Evolutionary conservation across 2,329 filamentous ascomycete genomes (phyloP).

Genomic region (Microcera coccophila): DNA sequence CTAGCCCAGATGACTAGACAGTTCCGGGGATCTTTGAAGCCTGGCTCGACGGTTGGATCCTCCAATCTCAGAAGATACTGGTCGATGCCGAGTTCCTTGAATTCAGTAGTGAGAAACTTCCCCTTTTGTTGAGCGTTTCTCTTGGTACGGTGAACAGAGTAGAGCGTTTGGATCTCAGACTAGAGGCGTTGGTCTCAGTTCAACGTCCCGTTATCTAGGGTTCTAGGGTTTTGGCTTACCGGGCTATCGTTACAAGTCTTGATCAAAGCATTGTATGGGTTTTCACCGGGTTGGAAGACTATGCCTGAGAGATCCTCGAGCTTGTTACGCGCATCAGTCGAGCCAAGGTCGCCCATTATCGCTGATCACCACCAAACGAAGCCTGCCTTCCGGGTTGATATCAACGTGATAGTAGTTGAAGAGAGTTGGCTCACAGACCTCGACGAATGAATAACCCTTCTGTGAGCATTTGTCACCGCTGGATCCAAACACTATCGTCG

Average conservation of each 20-base stretch:
- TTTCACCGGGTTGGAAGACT: constrained; percentile 51
- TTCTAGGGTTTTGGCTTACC: constrained; percentile 43
- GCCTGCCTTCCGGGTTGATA: too few relatives aligned
- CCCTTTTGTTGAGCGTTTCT: constrained; percentile 73
- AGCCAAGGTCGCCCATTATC: constrained; percentile 17
- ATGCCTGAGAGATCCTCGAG: constrained; percentile 54
- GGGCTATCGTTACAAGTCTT: constrained; percentile 61
- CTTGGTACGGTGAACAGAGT: constrained; percentile 67
- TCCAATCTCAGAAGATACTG: constrained; percentile 68
- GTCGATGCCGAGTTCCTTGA: constrained; percentile 70
- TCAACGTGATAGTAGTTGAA: too few relatives aligned
- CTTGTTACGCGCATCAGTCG: constrained; percentile 44
- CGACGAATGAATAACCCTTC: too few relatives aligned
- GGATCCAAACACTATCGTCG: too few relatives aligned
- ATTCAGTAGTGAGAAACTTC: constrained; percentile 66
- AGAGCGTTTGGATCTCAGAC: constrained; percentile 66
- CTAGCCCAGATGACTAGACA: constrained; percentile 87
- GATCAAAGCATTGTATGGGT: constrained; percentile 75
- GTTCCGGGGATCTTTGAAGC: constrained; percentile 70
- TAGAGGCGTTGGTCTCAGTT: constrained; percentile 32
- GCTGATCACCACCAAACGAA: too few relatives aligned
- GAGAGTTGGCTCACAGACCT: too few relatives aligned
- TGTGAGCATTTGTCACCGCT: too few relatives aligned
- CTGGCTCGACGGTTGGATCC: constrained; percentile 58
- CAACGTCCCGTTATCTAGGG: not conserved